Evolutionary conservation across 164 flowering plant species (phyloP).

Genomic region (Dillenia suffruticosa): DNA sequence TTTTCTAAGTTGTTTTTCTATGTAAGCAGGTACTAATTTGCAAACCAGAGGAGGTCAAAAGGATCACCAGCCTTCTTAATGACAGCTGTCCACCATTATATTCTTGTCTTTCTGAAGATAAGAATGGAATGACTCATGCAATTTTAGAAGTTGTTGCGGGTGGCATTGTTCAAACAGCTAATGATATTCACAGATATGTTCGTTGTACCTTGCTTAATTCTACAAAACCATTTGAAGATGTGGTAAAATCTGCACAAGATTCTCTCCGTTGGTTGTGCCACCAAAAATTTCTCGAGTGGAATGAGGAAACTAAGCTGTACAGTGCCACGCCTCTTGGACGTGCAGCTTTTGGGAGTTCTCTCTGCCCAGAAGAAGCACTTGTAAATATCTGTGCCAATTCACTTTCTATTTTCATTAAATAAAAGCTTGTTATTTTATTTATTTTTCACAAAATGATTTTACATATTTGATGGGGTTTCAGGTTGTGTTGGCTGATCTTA

Average conservation of each 20-base stretch:
- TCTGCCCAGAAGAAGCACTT: slow-evolving; percentile 94
- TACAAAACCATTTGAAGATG: slow-evolving; percentile 93
- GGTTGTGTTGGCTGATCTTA: slow-evolving; percentile 94
- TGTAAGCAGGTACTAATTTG: slow-evolving; percentile 71
- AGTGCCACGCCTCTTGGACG: slow-evolving; percentile 93
- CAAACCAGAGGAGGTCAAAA: slow-evolving; percentile 82
- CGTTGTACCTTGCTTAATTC: slow-evolving; percentile 95
- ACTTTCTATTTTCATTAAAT: background rate
- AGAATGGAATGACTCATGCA: slow-evolving; percentile 99
- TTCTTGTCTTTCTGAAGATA: slow-evolving; percentile 93
- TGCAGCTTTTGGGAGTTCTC: slow-evolving; percentile 96
- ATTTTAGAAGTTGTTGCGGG: slow-evolving; percentile 97
- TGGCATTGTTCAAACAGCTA: slow-evolving; percentile 93
- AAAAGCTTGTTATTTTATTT: background rate
- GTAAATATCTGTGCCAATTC: slow-evolving; percentile 30
- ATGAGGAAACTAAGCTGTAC: slow-evolving; percentile 86
- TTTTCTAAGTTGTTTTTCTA: slow-evolving; percentile 8
- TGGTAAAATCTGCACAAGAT: slow-evolving; percentile 94
- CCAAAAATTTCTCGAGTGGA: slow-evolving; percentile 88
- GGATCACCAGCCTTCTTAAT: slow-evolving; percentile 58
- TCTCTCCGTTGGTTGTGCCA: slow-evolving; percentile 95
- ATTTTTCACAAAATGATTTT: slow-evolving; percentile 1
- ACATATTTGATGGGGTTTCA: slow-evolving; percentile 14
- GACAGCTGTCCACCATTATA: slow-evolving; percentile 80
- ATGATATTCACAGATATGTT: slow-evolving; percentile 91